phyloP scores from a whole-genome alignment of 805 yeast species.

The Sporopachydermia lactativora region DNA sequence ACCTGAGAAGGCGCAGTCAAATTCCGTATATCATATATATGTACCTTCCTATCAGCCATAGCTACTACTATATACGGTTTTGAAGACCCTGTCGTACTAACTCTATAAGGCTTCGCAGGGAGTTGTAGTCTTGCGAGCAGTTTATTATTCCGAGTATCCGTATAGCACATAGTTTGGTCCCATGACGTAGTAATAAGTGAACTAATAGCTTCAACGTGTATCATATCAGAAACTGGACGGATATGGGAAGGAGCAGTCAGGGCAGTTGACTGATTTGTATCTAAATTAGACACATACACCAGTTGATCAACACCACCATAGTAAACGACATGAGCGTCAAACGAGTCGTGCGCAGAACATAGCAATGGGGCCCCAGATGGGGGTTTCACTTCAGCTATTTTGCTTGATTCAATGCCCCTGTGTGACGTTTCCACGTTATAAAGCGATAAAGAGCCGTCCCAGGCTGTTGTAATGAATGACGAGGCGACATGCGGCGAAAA shows the following conservation, averaged over 20 bases:
- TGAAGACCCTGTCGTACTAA: not conserved
- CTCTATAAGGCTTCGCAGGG: constrained; percentile 39
- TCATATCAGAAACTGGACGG: constrained; percentile 24
- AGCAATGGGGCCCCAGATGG: constrained; percentile 20
- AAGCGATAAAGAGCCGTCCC: constrained; percentile 39
- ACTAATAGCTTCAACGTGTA: constrained; percentile 16
- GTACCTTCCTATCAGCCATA: constrained; percentile 35
- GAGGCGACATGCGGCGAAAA: constrained; percentile 32
- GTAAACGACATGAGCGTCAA: constrained; percentile 18
- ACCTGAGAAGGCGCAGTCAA: constrained; percentile 29
- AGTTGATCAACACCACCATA: constrained; percentile 42
- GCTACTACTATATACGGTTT: constrained; percentile 32
- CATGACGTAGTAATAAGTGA: constrained; percentile 44
- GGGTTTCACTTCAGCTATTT: constrained; percentile 4
- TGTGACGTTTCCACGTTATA: constrained; percentile 23
- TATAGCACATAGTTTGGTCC: constrained; percentile 36
- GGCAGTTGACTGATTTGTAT: constrained; percentile 20
- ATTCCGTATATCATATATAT: constrained; percentile 42
- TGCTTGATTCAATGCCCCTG: constrained; percentile 7
- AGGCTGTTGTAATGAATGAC: constrained; percentile 23
- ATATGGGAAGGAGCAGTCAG: constrained; percentile 22
- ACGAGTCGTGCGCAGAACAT: constrained; percentile 16
- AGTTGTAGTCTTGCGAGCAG: constrained; percentile 41
- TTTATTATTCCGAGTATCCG: constrained; percentile 27
- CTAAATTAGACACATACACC: constrained; percentile 37